phyloP scores from a whole-genome alignment of 768 basidiomycete genomes.

The Kwoniella shandongensis region DNA sequence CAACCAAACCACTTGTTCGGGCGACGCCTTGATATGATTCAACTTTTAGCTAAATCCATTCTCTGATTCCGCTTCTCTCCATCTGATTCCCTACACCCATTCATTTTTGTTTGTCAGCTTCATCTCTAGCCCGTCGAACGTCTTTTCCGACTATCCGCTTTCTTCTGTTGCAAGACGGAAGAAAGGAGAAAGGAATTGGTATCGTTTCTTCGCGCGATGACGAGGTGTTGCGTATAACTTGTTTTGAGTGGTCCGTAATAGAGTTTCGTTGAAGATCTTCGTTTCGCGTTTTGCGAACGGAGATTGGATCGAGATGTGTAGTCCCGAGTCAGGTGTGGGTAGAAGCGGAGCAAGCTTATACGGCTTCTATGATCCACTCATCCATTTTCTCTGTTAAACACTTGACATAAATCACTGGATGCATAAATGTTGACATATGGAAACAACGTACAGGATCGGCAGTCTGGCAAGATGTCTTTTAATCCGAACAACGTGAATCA shows the following conservation, averaged over 20 bases:
- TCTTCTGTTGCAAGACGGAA: neutral
- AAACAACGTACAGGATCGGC: neutral
- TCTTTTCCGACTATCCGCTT: neutral
- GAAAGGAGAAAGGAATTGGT: constrained; percentile 21
- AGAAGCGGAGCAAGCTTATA: constrained; percentile 36
- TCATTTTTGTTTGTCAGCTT: no score
- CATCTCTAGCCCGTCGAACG: constrained; percentile 22
- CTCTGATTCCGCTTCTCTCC: constrained; percentile 40
- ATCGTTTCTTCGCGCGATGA: constrained; percentile 22
- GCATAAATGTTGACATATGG: constrained; percentile 23
- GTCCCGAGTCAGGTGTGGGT: constrained; percentile 16
- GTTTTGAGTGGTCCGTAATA: constrained; percentile 21
- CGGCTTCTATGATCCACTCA: constrained; percentile 46
- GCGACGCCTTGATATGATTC: constrained; percentile 38
- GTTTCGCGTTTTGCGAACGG: constrained; percentile 33
- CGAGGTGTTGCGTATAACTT: constrained; percentile 18
- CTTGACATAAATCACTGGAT: no score
- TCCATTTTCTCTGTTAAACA: constrained; percentile 1
- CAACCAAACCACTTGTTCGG: no score
- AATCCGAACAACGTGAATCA: constrained; percentile 22
- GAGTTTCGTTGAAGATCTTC: constrained; percentile 17
- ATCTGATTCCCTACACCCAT: constrained; percentile 21
- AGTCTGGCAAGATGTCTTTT: constrained; percentile 26
- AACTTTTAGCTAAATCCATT: constrained; percentile 54
- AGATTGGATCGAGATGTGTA: constrained; percentile 24